Conservation (phyloP, 805 yeast genomes). For the Sungouiella blattae region DNA sequence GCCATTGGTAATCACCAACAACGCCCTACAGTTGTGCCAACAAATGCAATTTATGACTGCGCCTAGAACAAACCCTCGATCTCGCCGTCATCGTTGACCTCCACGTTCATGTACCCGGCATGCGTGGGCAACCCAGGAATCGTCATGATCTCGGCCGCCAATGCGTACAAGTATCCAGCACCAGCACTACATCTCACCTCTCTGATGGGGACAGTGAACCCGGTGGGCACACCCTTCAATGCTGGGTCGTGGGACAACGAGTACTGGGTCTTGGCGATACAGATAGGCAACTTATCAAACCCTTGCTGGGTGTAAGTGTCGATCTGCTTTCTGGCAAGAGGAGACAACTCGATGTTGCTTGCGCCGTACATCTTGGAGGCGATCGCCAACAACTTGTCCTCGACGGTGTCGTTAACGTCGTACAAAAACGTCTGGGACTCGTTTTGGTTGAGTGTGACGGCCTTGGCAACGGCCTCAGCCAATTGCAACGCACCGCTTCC, state of each 20-base stretch:
- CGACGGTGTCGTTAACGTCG: constrained; percentile 67
- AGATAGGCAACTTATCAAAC: constrained; percentile 84
- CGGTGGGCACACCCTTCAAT: constrained; percentile 92
- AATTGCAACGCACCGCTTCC: constrained; percentile 84
- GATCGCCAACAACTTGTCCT: constrained; percentile 72
- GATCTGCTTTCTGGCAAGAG: constrained; percentile 76
- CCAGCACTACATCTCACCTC: constrained; percentile 94
- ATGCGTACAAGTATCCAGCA: constrained; percentile 93
- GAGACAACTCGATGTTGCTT: constrained; percentile 72
- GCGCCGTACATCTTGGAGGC: constrained; percentile 95
- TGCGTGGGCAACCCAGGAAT: constrained; percentile 96
- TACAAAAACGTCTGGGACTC: constrained; percentile 57
- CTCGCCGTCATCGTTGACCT: constrained; percentile 84
- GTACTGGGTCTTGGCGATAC: constrained; percentile 97
- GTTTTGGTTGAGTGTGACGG: constrained; percentile 39
- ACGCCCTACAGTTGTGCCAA: too few relatives aligned
- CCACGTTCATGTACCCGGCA: constrained; percentile 96
- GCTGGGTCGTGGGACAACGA: constrained; percentile 91
- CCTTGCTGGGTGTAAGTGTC: constrained; percentile 84
- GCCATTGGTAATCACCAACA: too few relatives aligned
- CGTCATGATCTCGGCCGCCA: constrained; percentile 96
- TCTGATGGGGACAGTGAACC: constrained; percentile 89
- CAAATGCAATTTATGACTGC: too few relatives aligned
- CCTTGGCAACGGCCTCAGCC: constrained; percentile 79
- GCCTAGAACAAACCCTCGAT: constrained; percentile 83